Base-by-base conservation (phyloP, 1,284 basidiomycete species). In the Polyporus tsugae region DNA sequence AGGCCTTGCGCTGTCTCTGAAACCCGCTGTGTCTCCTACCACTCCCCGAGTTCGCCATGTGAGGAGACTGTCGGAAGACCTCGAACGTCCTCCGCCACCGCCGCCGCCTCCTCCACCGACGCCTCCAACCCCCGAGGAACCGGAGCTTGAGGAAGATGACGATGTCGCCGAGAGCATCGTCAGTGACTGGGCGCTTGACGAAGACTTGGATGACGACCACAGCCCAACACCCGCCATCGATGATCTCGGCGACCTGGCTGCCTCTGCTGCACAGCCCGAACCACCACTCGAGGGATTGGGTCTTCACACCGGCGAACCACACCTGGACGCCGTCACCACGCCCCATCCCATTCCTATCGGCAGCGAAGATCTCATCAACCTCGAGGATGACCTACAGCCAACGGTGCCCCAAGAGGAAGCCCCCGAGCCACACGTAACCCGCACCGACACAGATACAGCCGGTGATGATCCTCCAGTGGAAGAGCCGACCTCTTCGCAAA, bases 171-270 rank as follows among this genome's bases (percentile, higher is more conserved):
- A 58, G 41, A 72, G 67, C 59, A 60, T 72, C 29, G 65, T 72
- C 3, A 70, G 69, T 55, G 71, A 72, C 22, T 72, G 71, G 71
- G 71, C 69, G 6, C 59, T 72, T 1, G 71, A 72, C 35, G 71
- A 70, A 22, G 59, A 66, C 19, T 4, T 38, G 7, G 60, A 39
- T 19, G 49, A 19, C n/a, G 38, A 62, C 59, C n/a, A 57, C 22
- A 52, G 62, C 35, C 41, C 17, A 29, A 17, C 42, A 29, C 29
- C 44, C 10, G 39, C 35, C 29, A n/a, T 42, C 19, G 55, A 46
- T 35, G 42, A 58, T 25, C 13, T 38, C 5, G n/a, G 36, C 15
- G 22, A 11, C 11, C 38, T 39, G 13, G 13, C 22, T 6, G 38
- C 11, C 29, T 13, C 36, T 15, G 22, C 38, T 25, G n/a, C 38